phyloP scores from a whole-genome alignment of 176 grass and related monocot genomes.

The Cenchrus americanus region DNA sequence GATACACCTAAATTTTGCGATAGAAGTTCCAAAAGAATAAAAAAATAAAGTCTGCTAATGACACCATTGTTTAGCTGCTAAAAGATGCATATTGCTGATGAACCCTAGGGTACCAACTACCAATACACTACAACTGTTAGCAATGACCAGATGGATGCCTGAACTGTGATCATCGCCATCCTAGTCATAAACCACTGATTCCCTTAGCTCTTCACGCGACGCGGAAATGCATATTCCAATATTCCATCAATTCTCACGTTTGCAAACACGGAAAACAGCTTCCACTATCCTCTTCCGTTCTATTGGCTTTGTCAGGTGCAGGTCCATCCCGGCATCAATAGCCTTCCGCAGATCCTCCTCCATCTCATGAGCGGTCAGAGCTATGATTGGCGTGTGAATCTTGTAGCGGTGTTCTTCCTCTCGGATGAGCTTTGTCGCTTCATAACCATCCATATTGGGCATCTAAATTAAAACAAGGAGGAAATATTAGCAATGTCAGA shows the following conservation, averaged over 20 bases:
- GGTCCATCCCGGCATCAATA: constrained; percentile 58
- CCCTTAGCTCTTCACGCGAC: background rate
- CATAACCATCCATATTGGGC: constrained; percentile 81
- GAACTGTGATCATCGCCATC: background rate
- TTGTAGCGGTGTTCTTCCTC: constrained; percentile 61
- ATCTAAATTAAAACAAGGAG: constrained; percentile 47
- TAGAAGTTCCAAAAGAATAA: background rate
- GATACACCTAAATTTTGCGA: background rate
- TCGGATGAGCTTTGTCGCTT: constrained; percentile 67
- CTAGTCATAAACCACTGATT: background rate
- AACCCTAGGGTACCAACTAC: background rate
- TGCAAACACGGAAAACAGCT: constrained; percentile 21
- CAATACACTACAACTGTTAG: background rate
- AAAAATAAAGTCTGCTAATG: background rate
- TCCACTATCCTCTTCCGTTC: constrained; percentile 36
- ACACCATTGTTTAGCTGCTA: constrained; percentile 9
- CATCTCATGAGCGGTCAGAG: constrained; percentile 58
- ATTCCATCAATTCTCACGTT: constrained; percentile 1
- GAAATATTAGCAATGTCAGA: background rate
- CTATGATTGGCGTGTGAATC: constrained; percentile 60
- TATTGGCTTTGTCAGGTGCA: constrained; percentile 65
- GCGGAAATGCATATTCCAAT: background rate
- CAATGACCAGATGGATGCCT: constrained; percentile 6
- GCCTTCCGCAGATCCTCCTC: constrained; percentile 50
- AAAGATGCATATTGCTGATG: constrained; percentile 2